A percentile compares a stretch with the other conserved stretches of the same genome.
Evolutionary conservation across 768 basidiomycete genomes (phyloP).

Genomic region (Strobilomyces echinocephalus): DNA sequence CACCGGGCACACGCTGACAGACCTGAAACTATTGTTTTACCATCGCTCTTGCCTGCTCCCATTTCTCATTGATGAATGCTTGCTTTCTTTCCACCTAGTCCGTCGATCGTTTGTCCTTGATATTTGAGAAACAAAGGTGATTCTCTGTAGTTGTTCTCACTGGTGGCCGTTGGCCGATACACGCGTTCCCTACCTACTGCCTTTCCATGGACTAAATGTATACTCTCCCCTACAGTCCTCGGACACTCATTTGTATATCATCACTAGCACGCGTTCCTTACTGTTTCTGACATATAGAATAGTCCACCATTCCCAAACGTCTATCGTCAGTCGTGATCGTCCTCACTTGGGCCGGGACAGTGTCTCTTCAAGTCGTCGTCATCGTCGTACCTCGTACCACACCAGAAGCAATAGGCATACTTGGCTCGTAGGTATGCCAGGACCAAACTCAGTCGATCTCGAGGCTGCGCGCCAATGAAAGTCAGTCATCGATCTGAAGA

Average conservation of each 20-base stretch:
- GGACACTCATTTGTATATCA: slow-evolving; percentile 32
- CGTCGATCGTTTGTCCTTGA: background rate
- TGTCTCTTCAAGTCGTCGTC: slow-evolving; percentile 53
- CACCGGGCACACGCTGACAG: slow-evolving; percentile 30
- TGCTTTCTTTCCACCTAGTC: background rate
- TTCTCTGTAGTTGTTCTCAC: background rate
- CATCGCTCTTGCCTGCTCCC: slow-evolving; percentile 49
- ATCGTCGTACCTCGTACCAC: slow-evolving; percentile 69
- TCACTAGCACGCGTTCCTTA: slow-evolving; percentile 21
- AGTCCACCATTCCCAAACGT: background rate
- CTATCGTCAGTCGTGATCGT: slow-evolving; percentile 65
- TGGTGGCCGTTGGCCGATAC: background rate
- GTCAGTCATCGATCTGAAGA: slow-evolving; percentile 10
- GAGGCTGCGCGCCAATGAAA: slow-evolving; percentile 45
- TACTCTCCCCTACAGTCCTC: slow-evolving; percentile 12
- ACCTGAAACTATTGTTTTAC: slow-evolving; percentile 39
- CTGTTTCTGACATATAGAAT: background rate
- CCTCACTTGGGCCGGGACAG: slow-evolving; percentile 76
- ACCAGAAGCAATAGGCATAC: slow-evolving; percentile 85
- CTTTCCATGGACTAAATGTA: slow-evolving; percentile 18
- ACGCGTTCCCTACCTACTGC: slow-evolving; percentile 17
- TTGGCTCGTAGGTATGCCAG: slow-evolving; percentile 68
- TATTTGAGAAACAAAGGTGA: background rate
- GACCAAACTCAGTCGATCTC: slow-evolving; percentile 62
- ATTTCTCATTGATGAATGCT: slow-evolving; percentile 17